These are phyloP conservation scores for Paecilomyces variotii DNA, from an alignment of 2,329 filamentous ascomycete genomes.

Conservation along the genomic window DNA sequence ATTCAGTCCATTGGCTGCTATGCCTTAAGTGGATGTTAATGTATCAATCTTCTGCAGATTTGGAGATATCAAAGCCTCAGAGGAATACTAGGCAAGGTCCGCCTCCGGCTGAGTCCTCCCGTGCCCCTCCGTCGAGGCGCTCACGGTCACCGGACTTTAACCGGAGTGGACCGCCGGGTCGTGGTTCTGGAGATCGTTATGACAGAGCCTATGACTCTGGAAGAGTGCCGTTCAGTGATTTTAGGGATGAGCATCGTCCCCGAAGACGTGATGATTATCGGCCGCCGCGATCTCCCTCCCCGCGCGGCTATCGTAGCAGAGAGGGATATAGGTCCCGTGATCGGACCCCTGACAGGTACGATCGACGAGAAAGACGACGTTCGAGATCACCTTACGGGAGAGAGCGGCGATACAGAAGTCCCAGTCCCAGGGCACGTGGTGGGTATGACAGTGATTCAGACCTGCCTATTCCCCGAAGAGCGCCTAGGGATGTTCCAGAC, in stretches of 20 bases:
- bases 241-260: conserved; percentile 39
- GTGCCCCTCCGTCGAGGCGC: conserved; percentile 39
- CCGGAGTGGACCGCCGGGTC: conserved; percentile 29
- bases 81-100: conserved; percentile 59
- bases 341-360: conserved; percentile 42
- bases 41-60: conserved; percentile 46
- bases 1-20: conserved; percentile 1
- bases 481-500: conserved; percentile 71
- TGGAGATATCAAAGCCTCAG: conserved; percentile 84
- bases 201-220: conserved; percentile 31
- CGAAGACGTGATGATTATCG: conserved; percentile 58
- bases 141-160: conserved; percentile 58
- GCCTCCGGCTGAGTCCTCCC: conserved; percentile 29
- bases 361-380: conserved; percentile 50
- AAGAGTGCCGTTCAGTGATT: conserved; percentile 39
- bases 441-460: conserved; percentile 52
- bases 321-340: conserved; percentile 53
- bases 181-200: conserved; percentile 34
- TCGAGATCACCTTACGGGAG: conserved; percentile 61
- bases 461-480: conserved; percentile 64
- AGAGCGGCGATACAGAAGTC: conserved; percentile 60
- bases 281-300: conserved; percentile 52
- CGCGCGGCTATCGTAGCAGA: conserved; percentile 51
- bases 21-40: neutral
- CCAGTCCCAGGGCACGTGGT: conserved; percentile 54